Base-by-base conservation (phyloP, 179 eudicot genomes). In the Nepenthes alata region DNA sequence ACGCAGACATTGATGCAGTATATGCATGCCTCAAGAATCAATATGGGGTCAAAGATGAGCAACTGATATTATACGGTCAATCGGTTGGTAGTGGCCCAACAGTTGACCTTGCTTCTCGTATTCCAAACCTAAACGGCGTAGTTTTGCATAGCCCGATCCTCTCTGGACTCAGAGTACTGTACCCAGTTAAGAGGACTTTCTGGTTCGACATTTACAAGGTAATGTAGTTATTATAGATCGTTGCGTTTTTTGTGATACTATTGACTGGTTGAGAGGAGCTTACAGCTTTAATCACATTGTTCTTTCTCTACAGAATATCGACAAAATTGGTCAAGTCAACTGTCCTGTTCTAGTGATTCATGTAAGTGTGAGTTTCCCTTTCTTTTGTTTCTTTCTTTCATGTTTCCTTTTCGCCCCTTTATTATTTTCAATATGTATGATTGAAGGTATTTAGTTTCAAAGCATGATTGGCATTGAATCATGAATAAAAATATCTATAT, bases 181-280 rank as follows among this genome's bases (percentile, higher is more conserved):
- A 89, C 73, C 87, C 98, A 65, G 88, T 83, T 38, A 91, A 83
- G 75, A 75, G 90, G 65, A 86, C 96, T 9, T 91, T 79, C 65
- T 91, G 96, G 95, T 91, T 91, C 58, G 98, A 91, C 71, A 91
- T 91, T 41, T 91, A 80, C 79, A 91, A 91, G 98, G 98, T 89
- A 81, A 71, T 7, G 11, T 11, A 59, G 62, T 41, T 38, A 11
- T 10, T 56, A 9, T 25, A 25, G 25, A 25, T 58, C 25, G 7
- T 9, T 12, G 11, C 36, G 12, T 16, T 55, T 34, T 36, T 12
- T 9, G 3, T 1, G 6, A 4, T 25, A 5, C 6, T 35, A 7
- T 55, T 34, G 37, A 15, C 38, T 35, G 11, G 11, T 49, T 3
- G 53, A 6, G 53, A 25, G 2, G 2, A 11, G 7, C 11, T 35